Evolutionary conservation across 2,329 filamentous ascomycete species (phyloP).

Genomic region (Amesomyces nigricolor): DNA sequence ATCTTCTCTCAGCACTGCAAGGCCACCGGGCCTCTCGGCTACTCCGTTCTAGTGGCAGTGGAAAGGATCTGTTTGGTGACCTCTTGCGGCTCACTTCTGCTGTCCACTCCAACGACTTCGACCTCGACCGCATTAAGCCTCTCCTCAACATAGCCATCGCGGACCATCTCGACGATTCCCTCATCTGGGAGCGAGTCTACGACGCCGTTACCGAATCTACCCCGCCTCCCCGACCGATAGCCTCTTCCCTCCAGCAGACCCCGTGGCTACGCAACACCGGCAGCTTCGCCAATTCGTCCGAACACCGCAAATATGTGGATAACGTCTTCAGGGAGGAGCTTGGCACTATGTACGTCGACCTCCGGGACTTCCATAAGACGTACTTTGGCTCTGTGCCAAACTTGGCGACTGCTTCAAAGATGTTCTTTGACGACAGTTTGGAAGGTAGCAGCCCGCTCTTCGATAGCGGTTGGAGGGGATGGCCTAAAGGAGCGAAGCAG

Average conservation of each 20-base stretch:
- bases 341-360: slow-evolving; percentile 29
- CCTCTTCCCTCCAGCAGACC: slow-evolving; percentile 31
- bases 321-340: not conserved
- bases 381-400: too few relatives aligned
- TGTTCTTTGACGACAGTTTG: too few relatives aligned
- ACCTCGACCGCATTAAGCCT: slow-evolving; percentile 13
- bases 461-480: too few relatives aligned
- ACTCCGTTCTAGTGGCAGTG: not conserved
- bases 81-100: not conserved
- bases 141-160: slow-evolving; percentile 4
- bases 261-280: slow-evolving; percentile 30
- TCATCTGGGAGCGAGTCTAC: slow-evolving; percentile 36
- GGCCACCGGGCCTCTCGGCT: not conserved
- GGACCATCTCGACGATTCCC: slow-evolving; percentile 16
- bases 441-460: too few relatives aligned
- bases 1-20: not conserved
- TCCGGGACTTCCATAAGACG: too few relatives aligned
- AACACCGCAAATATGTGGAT: not conserved
- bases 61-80: slow-evolving; percentile 2
- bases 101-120: not conserved
- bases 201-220: slow-evolving; percentile 33
- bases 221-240: slow-evolving; percentile 27
- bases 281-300: not conserved
- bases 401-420: too few relatives aligned
- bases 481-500: slow-evolving; percentile 31